A percentile compares a stretch with the other conserved stretches of the same genome.
Conservation (phyloP, 108 stramenopile genomes). For the Mediolabrus comicus region DNA sequence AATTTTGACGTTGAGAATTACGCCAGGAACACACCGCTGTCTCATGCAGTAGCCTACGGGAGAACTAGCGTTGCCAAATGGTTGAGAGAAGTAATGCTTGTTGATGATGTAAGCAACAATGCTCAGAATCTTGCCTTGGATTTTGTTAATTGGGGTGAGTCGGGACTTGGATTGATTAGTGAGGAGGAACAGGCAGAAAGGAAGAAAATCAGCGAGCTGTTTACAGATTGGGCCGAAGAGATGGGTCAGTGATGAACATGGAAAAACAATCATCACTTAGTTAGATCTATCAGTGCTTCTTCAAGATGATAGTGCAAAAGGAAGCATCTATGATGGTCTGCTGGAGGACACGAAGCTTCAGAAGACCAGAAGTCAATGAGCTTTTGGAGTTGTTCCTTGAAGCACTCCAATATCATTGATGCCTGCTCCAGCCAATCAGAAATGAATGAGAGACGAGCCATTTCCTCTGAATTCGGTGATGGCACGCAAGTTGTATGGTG, state of each 20-base stretch:
- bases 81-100: conserved; percentile 50
- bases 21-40: conserved; percentile 77
- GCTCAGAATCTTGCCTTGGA: conserved; percentile 38
- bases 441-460: not conserved
- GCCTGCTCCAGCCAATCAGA: not conserved
- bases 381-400: not conserved
- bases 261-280: not conserved
- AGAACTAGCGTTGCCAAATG: conserved; percentile 62
- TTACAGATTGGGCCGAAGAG: conserved; percentile 28
- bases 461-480: not conserved
- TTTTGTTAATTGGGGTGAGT: conserved; percentile 41
- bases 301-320: conserved; percentile 12
- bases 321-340: conserved; percentile 20
- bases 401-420: not conserved
- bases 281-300: not conserved
- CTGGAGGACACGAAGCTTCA: conserved; percentile 7
- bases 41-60: conserved; percentile 81
- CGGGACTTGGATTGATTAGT: conserved; percentile 20
- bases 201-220: conserved; percentile 31
- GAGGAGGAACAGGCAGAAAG: conserved; percentile 30
- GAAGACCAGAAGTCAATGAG: conserved; percentile 27
- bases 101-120: conserved; percentile 17
- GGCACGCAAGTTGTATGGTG: not conserved
- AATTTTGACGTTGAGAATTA: conserved; percentile 70
- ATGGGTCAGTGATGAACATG: conserved; percentile 14